phyloP scores from a whole-genome alignment of 306 rosid genomes.

The Glycine tomentella region DNA sequence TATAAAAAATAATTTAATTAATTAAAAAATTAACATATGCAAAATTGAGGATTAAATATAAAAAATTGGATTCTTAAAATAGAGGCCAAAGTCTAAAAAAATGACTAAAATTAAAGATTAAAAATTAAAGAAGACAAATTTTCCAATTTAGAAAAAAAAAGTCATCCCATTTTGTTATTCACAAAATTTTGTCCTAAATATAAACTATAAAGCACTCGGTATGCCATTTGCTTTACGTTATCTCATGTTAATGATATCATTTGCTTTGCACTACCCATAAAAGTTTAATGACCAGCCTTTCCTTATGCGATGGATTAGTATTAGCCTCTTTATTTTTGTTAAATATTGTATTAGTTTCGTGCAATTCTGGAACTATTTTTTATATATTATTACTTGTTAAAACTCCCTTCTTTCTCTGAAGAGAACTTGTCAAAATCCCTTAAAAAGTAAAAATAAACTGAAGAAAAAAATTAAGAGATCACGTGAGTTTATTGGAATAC shows the following conservation, averaged over 20 bases:
- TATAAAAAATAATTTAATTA: no score
- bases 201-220: background rate
- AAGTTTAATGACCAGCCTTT: background rate
- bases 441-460: background rate
- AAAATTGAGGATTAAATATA: no score
- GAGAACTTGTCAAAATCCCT: background rate
- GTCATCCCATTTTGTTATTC: background rate
- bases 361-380: background rate
- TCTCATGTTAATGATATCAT: background rate
- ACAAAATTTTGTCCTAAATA: background rate
- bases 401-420: no score
- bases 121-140: background rate
- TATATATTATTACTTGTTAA: background rate
- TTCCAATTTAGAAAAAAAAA: background rate
- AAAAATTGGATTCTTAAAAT: no score
- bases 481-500: background rate
- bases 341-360: background rate
- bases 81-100: no score
- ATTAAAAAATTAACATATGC: no score
- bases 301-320: background rate
- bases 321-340: background rate
- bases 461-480: background rate
- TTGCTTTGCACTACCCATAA: background rate
- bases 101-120: no score
- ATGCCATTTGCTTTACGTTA: constrained; percentile 25